Evolutionary conservation across 2,329 filamentous ascomycete genomes (phyloP).

Genomic region (Didymella pinodella): DNA sequence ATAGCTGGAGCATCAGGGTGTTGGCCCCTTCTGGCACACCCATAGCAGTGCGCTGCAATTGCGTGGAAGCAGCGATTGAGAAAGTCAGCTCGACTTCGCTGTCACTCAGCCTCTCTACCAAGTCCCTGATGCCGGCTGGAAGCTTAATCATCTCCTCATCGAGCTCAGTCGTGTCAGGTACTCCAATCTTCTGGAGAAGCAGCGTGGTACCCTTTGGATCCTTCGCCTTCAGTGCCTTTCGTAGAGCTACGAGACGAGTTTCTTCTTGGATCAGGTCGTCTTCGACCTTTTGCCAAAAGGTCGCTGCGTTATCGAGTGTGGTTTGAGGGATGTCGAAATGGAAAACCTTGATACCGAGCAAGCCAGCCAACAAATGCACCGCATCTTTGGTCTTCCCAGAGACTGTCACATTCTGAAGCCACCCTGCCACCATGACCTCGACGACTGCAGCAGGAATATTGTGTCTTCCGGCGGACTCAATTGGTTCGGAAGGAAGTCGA

Average conservation of each 20-base stretch:
- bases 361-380: slow-evolving; percentile 29
- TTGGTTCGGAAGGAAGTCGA: slow-evolving; percentile 7
- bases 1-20: slow-evolving; percentile 37
- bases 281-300: slow-evolving; percentile 34
- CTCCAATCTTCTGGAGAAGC: slow-evolving; percentile 34
- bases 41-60: slow-evolving; percentile 38
- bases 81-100: slow-evolving; percentile 43
- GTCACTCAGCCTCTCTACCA: slow-evolving; percentile 36
- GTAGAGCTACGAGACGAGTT: slow-evolving; percentile 31
- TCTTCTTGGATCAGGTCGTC: slow-evolving; percentile 37
- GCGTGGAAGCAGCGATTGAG: slow-evolving; percentile 30
- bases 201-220: slow-evolving; percentile 40
- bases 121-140: slow-evolving; percentile 31
- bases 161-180: slow-evolving; percentile 34
- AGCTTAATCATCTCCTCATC: slow-evolving; percentile 41
- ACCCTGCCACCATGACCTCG: slow-evolving; percentile 40
- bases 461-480: background rate
- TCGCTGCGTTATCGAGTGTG: slow-evolving; percentile 28
- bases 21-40: slow-evolving; percentile 34
- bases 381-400: slow-evolving; percentile 23
- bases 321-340: slow-evolving; percentile 18
- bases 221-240: slow-evolving; percentile 32
- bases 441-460: slow-evolving; percentile 28
- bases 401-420: slow-evolving; percentile 29
- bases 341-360: slow-evolving; percentile 30